Conservation (phyloP, 2,329 filamentous ascomycete species). For the Pleoardoris graminearum region DNA sequence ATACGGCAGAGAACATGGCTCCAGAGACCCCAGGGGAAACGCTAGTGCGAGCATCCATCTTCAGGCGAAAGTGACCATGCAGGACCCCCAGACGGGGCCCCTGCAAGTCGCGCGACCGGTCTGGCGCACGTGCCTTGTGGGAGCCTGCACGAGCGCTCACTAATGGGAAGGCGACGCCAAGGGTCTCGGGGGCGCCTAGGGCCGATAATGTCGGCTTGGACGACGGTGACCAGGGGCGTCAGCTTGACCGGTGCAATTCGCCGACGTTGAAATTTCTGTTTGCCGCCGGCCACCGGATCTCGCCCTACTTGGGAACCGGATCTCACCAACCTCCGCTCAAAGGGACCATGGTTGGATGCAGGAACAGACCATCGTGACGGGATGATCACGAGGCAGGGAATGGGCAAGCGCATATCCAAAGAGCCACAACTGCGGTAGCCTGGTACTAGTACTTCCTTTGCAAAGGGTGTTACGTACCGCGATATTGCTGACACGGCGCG, state of each 20-base stretch:
- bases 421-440: too few relatives aligned
- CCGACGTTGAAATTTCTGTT: constrained; percentile 2
- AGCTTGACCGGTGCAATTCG: constrained; percentile 24
- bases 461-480: constrained; percentile 1
- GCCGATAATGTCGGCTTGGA: constrained; percentile 18
- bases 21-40: constrained; percentile 26
- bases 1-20: constrained; percentile 30
- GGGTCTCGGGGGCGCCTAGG: constrained; percentile 30
- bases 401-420: too few relatives aligned
- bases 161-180: constrained; percentile 26
- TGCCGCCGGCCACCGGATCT: constrained; percentile 7
- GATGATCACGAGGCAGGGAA: too few relatives aligned
- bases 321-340: not conserved
- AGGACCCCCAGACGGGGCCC: constrained; percentile 26
- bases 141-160: constrained; percentile 24
- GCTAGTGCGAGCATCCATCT: constrained; percentile 28
- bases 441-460: not conserved
- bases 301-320: not conserved
- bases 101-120: constrained; percentile 28
- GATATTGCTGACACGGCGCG: constrained; percentile 1
- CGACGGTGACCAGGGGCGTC: constrained; percentile 9
- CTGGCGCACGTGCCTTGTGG: constrained; percentile 24
- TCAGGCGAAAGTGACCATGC: constrained; percentile 32
- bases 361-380: not conserved
- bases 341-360: not conserved